Evolutionary conservation across 352 stramenopile species (phyloP), one percentile per base, ranked within the genome.

Genomic region (Hyaloperonospora arabidopsidis): DNA sequence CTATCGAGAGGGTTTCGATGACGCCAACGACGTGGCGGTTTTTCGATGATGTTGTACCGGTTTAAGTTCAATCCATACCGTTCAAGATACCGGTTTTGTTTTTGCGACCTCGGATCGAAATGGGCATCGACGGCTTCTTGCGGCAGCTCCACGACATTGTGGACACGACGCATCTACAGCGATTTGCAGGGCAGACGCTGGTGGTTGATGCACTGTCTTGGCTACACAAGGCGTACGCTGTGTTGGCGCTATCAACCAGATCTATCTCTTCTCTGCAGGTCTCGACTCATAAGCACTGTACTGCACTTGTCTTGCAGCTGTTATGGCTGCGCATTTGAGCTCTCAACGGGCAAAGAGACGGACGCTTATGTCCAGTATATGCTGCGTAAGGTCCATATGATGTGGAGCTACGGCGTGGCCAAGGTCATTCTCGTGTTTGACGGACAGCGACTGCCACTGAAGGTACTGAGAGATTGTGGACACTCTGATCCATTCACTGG

Each of bases 191-290:
- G 14, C 67, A 87, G 50, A 82, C 65, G 11, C 55, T 90, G 41
- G 78, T 79, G 2, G 76, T 87, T 2, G 80, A 90, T 38, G 80
- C 78, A 7, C 72, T 89, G 50, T 88, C 80, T 4, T 90, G 80
- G 80, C 68, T 90, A 32, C 78, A 90, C 59, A 90, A 88, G 57
- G 80, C 78, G 80, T 90, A 67, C 39, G 79, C 76, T 2, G 8
- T 11, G 34, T 0, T 14, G 18, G 17, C 15, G 0, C 38, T 6
- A 6, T 8, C 25, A 8, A 32, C 25, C 17, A n/a, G 5, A 15
- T 28, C 8, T 28, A n/a, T 45, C 14, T 15, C 4, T 36, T 18
- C 6, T 10, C 13, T 49, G 8, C 8, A 28, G 2, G 17, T 22
- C 28, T 1, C 6, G 46, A 52, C 23, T 57, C 34, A 67, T n/a